Conservation (phyloP, 164 flowering plant genomes). For the Piper betle region DNA sequence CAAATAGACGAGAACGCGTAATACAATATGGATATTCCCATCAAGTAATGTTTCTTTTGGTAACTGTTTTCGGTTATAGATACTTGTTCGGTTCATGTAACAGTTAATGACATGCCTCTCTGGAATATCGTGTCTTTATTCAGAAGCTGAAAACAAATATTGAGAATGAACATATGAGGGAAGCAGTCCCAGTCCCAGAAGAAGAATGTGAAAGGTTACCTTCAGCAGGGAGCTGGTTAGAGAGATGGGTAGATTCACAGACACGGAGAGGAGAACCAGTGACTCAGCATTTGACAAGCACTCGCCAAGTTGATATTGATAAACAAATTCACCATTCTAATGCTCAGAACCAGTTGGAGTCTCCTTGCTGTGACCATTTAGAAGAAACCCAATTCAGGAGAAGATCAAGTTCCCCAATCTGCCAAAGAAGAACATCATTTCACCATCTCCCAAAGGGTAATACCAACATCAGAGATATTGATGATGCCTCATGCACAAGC, state of each 20-base stretch:
- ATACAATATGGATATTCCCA: conserved; percentile 34
- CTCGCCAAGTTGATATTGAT: neutral
- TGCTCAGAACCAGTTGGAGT: conserved; percentile 13
- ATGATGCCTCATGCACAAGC: conserved; percentile 21
- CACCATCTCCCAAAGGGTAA: conserved; percentile 19
- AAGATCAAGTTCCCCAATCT: conserved; percentile 17
- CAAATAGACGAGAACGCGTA: conserved; percentile 35
- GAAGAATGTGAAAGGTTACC: conserved; percentile 22
- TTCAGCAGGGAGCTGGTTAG: conserved; percentile 51
- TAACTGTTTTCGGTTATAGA: neutral
- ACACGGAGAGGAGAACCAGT: conserved; percentile 24
- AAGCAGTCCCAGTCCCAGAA: conserved; percentile 17
- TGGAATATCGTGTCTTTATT: neutral
- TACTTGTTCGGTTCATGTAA: too few relatives aligned
- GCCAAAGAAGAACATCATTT: conserved; percentile 21
- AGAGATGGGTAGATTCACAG: conserved; percentile 59
- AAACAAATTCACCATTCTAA: conserved; percentile 13
- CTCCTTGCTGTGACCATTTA: conserved; percentile 10
- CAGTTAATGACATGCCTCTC: neutral
- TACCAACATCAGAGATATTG: conserved; percentile 13
- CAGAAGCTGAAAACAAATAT: neutral
- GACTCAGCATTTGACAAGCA: neutral
- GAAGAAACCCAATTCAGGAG: conserved; percentile 15
- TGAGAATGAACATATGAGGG: neutral
- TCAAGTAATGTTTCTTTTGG: neutral